Evolutionary conservation across 352 stramenopile species (phyloP), one percentile per base, ranked within the genome.

Genomic region (Phytophthora kernoviae): DNA sequence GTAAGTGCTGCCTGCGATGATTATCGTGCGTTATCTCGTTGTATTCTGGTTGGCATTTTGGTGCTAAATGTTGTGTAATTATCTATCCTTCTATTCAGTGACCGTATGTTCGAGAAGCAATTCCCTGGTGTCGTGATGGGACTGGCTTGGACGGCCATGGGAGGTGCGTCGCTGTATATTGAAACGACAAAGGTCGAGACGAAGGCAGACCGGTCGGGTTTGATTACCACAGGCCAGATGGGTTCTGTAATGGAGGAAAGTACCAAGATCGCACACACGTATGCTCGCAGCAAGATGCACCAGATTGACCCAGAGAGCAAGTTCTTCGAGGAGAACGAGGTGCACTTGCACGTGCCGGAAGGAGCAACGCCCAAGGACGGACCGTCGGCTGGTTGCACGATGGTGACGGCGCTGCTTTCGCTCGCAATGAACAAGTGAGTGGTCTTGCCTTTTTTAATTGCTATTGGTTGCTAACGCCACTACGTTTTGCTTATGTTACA

Each of bases 241-340:
- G 97, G 96, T 32, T 96, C 97, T 53, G 97, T 99, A 9, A 99
- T 99, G 98, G 94, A 99, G 67, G 98, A 99, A 70, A 98, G 91
- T 58, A 97, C 96, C 9, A 95, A 97, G 67, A 99, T 99, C 49
- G 97, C 97, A 5, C 94, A 98, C 71, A 98, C 95, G 5, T 97
- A 96, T 50, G 94, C 95, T 43, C 82, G 85, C 34, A 83, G 86
- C 66, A 91, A 90, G 65, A 65, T 94, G 52, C 75, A 93, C 48
- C 58, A 72, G 40, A 66, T 92, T 18, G 65, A 87, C 20, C 22
- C 74, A 1, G 77, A 91, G 32, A 99, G 96, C 70, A 83, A 86
- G 33, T 99, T 98, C 55, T 99, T 99, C 61, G 93, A 99, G 54
- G 81, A 91, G 42, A 88, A 75, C 41, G 91, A 99, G 60, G 90